These are phyloP conservation scores for Rhizopogon parksii DNA, from an alignment of 1,284 basidiomycete species.

Conservation along the genomic window DNA sequence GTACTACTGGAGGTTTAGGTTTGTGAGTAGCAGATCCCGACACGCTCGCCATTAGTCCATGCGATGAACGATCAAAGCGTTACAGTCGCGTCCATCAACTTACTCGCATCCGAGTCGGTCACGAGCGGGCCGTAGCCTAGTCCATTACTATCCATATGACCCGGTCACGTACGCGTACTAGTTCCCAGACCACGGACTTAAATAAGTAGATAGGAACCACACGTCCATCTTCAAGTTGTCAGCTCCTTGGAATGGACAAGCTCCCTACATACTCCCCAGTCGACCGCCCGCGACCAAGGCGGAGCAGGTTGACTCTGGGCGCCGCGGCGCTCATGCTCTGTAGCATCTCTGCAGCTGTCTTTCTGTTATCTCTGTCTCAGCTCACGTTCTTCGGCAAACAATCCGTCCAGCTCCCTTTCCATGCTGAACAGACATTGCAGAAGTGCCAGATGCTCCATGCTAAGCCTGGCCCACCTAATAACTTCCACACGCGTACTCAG, in stretches of 20 bases:
- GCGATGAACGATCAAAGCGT: no score
- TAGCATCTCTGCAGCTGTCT: conserved; percentile 11
- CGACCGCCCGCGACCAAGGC: conserved; percentile 9
- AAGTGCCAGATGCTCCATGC: conserved; percentile 26
- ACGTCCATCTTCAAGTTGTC: background rate
- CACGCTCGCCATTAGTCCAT: conserved; percentile 1
- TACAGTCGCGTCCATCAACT: no score
- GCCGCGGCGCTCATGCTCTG: conserved; percentile 15
- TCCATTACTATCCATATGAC: background rate
- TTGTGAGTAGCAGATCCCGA: conserved; percentile 5
- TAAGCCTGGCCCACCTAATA: conserved; percentile 21
- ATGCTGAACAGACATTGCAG: conserved; percentile 22
- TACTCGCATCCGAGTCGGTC: no score
- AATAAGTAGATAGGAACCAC: background rate
- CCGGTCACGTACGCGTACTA: no score
- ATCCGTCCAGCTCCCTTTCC: conserved; percentile 18
- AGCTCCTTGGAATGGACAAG: conserved; percentile 22
- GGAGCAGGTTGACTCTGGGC: conserved; percentile 9
- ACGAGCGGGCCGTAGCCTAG: no score
- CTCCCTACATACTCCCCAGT: conserved; percentile 17
- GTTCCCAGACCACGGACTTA: background rate
- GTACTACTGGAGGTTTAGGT: conserved; percentile 55
- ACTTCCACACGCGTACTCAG: conserved; percentile 36
- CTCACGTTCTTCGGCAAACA: conserved; percentile 3
- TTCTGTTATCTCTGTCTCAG: conserved; percentile 17